Conservation (phyloP, 176 grass and related monocot species). For the Dendrocalamus sinicus region DNA sequence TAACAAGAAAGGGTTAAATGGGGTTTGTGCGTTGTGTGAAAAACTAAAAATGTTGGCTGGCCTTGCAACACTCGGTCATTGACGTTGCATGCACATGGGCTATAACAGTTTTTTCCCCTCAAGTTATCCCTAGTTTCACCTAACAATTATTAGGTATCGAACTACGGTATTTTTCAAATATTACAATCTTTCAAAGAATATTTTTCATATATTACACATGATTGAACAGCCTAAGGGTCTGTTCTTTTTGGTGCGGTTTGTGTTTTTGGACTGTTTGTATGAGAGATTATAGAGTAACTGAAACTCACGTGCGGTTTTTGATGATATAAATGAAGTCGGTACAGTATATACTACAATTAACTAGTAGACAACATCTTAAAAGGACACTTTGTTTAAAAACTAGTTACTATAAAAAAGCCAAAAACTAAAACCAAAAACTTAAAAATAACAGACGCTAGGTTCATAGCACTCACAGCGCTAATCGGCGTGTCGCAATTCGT, state of each 20-base stretch:
- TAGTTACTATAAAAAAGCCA: too few species aligned
- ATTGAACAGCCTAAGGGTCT: not conserved
- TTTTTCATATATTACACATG: not conserved
- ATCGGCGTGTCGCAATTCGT: not conserved
- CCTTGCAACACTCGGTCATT: not conserved
- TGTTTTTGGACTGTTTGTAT: too few species aligned
- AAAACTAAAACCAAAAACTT: too few species aligned
- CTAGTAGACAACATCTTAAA: too few species aligned
- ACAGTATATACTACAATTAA: too few species aligned
- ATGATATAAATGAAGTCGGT: too few species aligned
- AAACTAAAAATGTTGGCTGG: not conserved
- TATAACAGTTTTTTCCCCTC: not conserved
- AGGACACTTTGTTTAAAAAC: too few species aligned
- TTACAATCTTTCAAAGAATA: not conserved
- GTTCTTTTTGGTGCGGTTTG: too few species aligned
- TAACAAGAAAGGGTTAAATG: not conserved
- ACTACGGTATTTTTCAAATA: not conserved
- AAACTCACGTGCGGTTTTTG: too few species aligned
- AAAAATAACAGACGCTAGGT: too few species aligned
- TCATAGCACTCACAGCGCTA: not conserved
- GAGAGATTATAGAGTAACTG: too few species aligned
- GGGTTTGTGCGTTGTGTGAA: not conserved
- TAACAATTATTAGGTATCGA: not conserved
- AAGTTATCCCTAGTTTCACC: not conserved
- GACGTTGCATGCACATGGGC: not conserved